Evolutionary conservation across 2,329 filamentous ascomycete species (phyloP), one percentile per base, ranked within the genome.

Genomic region (Stromatinia cepivora): DNA sequence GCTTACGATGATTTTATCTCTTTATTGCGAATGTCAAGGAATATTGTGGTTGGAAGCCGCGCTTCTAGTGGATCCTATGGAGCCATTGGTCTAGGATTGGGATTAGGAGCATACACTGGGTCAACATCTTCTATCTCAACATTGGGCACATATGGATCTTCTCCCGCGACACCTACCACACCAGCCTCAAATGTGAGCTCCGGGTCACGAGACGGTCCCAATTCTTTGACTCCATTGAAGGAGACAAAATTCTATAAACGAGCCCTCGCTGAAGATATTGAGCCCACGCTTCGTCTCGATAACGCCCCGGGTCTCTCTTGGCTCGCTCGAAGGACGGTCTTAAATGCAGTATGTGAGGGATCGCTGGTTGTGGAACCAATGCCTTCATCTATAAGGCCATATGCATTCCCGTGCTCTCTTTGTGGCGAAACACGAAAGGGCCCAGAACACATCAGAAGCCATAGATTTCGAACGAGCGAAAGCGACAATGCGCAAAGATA

Each of bases 241-340:
- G 95, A 98, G 69, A 92, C 91, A 39, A 92, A 91, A 73, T 99
- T 98, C 78, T 99, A 94, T 82, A 98, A 98, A 82, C 89, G 95
- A 59, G 90, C 89, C 8, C 81, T 98, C 36, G 85, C 88, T 28
- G 95, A 99, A 79, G 95, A 99, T 77, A 92, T 99, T 69, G 95
- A 99, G 78, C 95, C 95, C 0, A 97, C 95, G 0, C 82, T 99
- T 13, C 89, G 95, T 54, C 86, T 99, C 4, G 95, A 99, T 79
- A 86, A 88, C 3, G 94, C 95, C 0, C 95, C 95, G 0, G 92
- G 94, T 0, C 86, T 99, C 39, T 97, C 93, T 0, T 99, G 95
- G 93, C 86, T 99, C 59, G 93, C 92, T 62, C 90, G 94, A 58
- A 89, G 95, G 69, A 92, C 90, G 8, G 93, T 98, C 7, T 80